A percentile compares a stretch with the other conserved stretches of the same genome.
Evolutionary conservation across 164 flowering plant genomes (phyloP).

Genomic region (Sedum album): DNA sequence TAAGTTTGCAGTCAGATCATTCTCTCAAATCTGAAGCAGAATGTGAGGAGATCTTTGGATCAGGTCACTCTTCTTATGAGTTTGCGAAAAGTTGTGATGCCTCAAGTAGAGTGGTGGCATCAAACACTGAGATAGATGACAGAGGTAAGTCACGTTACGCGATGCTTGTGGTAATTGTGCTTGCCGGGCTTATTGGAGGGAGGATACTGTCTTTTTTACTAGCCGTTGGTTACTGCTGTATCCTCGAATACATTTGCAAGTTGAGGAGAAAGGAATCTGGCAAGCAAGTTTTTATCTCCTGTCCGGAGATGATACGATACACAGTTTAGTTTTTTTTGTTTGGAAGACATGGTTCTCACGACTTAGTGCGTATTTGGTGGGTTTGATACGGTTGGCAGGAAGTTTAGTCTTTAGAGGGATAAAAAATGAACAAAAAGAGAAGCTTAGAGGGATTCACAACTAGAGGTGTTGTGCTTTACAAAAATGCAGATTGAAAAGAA

Average conservation of each 20-base stretch:
- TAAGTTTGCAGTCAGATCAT: background rate
- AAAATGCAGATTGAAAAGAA: background rate
- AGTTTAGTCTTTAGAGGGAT: too few species aligned
- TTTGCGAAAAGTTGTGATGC: slow-evolving; percentile 4
- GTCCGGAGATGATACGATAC: background rate
- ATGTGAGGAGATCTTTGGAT: background rate
- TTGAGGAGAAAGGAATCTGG: background rate
- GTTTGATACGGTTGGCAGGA: background rate
- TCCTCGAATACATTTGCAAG: background rate
- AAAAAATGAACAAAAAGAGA: too few species aligned
- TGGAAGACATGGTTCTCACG: background rate
- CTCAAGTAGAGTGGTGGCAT: background rate
- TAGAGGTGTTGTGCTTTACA: background rate
- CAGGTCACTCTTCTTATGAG: background rate
- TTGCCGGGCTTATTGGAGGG: slow-evolving; percentile 45
- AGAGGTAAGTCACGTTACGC: slow-evolving; percentile 11
- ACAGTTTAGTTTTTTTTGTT: background rate
- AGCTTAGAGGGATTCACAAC: background rate
- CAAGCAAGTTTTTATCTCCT: background rate
- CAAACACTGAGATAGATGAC: slow-evolving; percentile 4
- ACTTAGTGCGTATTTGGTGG: background rate
- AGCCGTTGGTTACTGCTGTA: slow-evolving; percentile 13
- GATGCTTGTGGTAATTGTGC: slow-evolving; percentile 27
- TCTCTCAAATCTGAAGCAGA: background rate
- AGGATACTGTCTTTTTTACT: slow-evolving; percentile 33